These are phyloP conservation scores for Jacaranda copaia DNA, from an alignment of 257 asterid species.

Conservation along the genomic window DNA sequence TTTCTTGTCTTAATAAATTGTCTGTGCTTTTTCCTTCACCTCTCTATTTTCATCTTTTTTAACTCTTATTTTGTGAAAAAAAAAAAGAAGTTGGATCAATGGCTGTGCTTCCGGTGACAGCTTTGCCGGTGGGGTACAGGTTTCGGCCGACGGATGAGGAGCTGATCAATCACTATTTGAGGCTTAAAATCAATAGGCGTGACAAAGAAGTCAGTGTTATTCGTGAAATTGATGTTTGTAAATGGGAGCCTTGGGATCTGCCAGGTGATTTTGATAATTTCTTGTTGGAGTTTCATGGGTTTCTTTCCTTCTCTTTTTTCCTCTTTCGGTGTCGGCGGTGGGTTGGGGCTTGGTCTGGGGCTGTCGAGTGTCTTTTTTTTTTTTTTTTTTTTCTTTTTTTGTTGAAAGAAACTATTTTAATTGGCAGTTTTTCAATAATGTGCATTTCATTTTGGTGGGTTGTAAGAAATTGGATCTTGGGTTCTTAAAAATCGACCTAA, in stretches of 20 bases:
- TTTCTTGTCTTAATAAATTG: constrained; percentile 29
- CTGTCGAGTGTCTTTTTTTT: background rate
- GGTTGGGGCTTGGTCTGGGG: background rate
- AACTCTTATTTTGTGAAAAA: constrained; percentile 12
- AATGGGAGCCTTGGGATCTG: constrained; percentile 84
- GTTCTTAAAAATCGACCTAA: constrained; percentile 17
- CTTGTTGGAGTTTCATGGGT: background rate
- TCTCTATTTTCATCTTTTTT: background rate
- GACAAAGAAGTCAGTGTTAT: constrained; percentile 69
- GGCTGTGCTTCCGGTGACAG: constrained; percentile 62
- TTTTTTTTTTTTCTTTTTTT: background rate
- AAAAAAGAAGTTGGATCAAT: constrained; percentile 37
- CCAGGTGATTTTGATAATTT: constrained; percentile 52
- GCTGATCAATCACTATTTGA: constrained; percentile 76
- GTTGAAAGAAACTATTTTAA: background rate
- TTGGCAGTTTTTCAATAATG: background rate
- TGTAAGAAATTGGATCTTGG: constrained; percentile 11
- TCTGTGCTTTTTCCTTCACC: constrained; percentile 12
- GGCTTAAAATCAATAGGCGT: constrained; percentile 69
- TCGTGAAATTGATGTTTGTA: constrained; percentile 90
- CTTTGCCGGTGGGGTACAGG: constrained; percentile 89
- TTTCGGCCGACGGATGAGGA: constrained; percentile 96
- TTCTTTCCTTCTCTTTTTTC: background rate
- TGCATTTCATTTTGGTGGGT: constrained; percentile 16
- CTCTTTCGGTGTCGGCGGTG: background rate